A percentile compares a stretch with the other conserved stretches of the same genome.
Evolutionary conservation across 2,329 filamentous ascomycete species (phyloP).

Genomic region (Phialophora tarda): DNA sequence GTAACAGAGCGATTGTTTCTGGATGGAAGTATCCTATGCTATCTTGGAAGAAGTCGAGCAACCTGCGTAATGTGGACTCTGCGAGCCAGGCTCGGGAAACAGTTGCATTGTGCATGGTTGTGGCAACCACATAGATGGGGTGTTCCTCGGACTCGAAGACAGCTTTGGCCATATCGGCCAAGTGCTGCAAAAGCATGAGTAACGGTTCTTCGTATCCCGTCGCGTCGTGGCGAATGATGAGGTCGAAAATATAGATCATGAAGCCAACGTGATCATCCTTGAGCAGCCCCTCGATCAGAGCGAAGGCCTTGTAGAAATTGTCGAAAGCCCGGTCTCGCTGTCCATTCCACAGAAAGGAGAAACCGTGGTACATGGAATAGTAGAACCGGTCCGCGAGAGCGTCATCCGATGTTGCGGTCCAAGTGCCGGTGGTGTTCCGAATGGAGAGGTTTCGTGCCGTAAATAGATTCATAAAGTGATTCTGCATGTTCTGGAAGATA

Average conservation of each 20-base stretch:
- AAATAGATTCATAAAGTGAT: conserved; percentile 38
- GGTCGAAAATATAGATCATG: conserved; percentile 40
- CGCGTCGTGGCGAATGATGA: conserved; percentile 39
- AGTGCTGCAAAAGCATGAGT: conserved; percentile 36
- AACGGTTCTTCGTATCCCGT: conserved; percentile 39
- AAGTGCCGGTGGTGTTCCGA: conserved; percentile 32
- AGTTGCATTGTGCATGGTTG: conserved; percentile 31
- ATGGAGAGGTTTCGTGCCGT: conserved; percentile 35
- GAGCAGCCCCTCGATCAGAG: conserved; percentile 37
- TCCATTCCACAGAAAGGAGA: conserved; percentile 38
- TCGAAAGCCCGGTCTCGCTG: conserved; percentile 38
- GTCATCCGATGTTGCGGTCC: conserved; percentile 39
- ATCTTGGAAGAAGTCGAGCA: conserved; percentile 41
- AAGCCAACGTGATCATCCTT: conserved; percentile 40
- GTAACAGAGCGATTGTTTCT: conserved; percentile 39
- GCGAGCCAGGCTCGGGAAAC: conserved; percentile 37
- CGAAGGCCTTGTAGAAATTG: conserved; percentile 37
- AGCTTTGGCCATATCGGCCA: conserved; percentile 37
- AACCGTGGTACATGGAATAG: conserved; percentile 40
- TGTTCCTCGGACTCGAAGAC: conserved; percentile 35
- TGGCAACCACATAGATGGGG: conserved; percentile 38
- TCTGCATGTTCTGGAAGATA: conserved; percentile 36
- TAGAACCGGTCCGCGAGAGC: conserved; percentile 39
- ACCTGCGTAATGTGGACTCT: conserved; percentile 33
- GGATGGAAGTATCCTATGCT: conserved; percentile 40